A percentile compares a stretch with the other conserved stretches of the same genome.
Conservation (phyloP, 2,329 filamentous ascomycete species). For the Hymenoscyphus repandus region DNA sequence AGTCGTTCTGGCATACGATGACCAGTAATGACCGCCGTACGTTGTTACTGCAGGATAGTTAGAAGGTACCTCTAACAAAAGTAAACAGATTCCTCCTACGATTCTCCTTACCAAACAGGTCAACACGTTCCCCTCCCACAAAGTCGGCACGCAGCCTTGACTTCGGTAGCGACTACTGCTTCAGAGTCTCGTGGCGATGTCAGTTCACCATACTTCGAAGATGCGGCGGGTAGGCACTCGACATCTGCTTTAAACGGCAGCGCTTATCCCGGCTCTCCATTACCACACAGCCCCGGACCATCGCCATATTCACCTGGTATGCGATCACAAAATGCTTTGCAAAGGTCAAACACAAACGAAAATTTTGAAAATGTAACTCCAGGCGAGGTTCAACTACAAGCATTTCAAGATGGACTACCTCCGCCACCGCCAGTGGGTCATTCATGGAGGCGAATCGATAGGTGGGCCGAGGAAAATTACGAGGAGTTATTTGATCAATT, state of each 20-base stretch:
- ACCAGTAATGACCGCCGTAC: slow-evolving; percentile 65
- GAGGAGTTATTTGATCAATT: slow-evolving; percentile 91
- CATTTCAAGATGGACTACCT: slow-evolving; percentile 85
- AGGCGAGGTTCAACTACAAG: slow-evolving; percentile 94
- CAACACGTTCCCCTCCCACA: slow-evolving; percentile 84
- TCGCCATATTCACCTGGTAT: slow-evolving; percentile 87
- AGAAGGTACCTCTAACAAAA: slow-evolving; percentile 40
- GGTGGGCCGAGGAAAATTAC: slow-evolving; percentile 92
- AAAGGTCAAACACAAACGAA: slow-evolving; percentile 56
- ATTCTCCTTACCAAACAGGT: slow-evolving; percentile 88
- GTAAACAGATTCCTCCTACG: slow-evolving; percentile 74
- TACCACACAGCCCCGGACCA: slow-evolving; percentile 50
- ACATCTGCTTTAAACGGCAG: slow-evolving; percentile 46
- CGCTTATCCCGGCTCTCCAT: slow-evolving; percentile 46
- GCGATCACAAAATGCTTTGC: slow-evolving; percentile 67
- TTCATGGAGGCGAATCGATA: slow-evolving; percentile 91
- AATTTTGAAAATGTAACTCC: slow-evolving; percentile 65
- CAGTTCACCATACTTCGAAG: slow-evolving; percentile 71
- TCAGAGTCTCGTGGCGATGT: slow-evolving; percentile 85
- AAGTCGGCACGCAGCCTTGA: slow-evolving; percentile 74
- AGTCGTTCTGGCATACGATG: slow-evolving; percentile 89
- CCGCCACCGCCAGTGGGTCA: slow-evolving; percentile 82
- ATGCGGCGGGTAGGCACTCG: slow-evolving; percentile 46
- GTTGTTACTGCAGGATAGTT: slow-evolving; percentile 29
- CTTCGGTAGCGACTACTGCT: slow-evolving; percentile 78